phyloP scores from a whole-genome alignment of 2,329 filamentous ascomycete genomes.

The Lachnellula subtilissima region DNA sequence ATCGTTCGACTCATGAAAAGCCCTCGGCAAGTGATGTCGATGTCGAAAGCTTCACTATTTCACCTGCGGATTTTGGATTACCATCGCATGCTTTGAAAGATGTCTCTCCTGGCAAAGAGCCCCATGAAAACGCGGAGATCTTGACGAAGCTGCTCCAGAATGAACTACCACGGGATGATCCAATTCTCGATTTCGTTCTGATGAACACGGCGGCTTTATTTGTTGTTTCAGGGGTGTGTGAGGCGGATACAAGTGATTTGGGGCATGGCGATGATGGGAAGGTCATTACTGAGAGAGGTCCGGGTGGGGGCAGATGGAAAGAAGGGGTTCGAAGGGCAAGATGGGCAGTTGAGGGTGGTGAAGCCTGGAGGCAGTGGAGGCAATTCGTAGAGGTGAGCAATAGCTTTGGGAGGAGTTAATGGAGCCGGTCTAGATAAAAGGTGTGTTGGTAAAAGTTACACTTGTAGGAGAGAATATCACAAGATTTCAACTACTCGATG shows the following conservation, averaged over 20 bases:
- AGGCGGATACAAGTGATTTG: constrained; percentile 75
- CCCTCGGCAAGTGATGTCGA: constrained; percentile 41
- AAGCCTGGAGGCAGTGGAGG: constrained; percentile 78
- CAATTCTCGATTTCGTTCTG: constrained; percentile 87
- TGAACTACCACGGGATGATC: constrained; percentile 69
- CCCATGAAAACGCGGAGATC: constrained; percentile 81
- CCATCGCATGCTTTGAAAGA: constrained; percentile 65
- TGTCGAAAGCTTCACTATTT: constrained; percentile 72
- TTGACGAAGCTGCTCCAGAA: constrained; percentile 71
- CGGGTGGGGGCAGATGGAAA: constrained; percentile 87
- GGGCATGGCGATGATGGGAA: constrained; percentile 73
- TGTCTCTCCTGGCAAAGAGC: constrained; percentile 81
- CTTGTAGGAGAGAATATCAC: too few relatives aligned
- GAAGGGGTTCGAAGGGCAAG: constrained; percentile 83
- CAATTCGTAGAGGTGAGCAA: constrained; percentile 72
- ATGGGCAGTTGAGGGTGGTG: constrained; percentile 83
- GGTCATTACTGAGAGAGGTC: constrained; percentile 76
- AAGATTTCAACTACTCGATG: too few relatives aligned
- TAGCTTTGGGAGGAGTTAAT: constrained; percentile 13
- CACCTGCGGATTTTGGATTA: constrained; percentile 84
- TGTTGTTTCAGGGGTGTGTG: constrained; percentile 80
- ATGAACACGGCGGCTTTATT: constrained; percentile 90
- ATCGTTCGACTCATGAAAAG: constrained; percentile 39
- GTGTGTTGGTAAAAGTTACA: neutral
- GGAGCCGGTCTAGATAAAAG: neutral